Percentiles rank a stretch among this genome's conserved stretches.
Conservation (phyloP, 2,329 filamentous ascomycete genomes). For the Dactylella cylindrospora region DNA sequence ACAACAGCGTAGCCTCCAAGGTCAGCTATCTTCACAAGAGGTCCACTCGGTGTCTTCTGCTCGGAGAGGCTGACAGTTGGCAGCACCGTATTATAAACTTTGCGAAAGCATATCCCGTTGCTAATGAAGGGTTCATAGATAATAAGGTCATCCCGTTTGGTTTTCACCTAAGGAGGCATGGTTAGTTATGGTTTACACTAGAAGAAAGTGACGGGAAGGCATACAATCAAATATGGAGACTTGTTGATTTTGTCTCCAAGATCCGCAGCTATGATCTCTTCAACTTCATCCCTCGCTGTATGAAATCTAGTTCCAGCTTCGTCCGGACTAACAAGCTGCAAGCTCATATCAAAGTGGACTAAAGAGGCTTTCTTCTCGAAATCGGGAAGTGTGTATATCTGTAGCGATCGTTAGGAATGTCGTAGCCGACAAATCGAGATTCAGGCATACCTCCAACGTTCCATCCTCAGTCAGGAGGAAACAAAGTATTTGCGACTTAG, state of each 20-base stretch:
- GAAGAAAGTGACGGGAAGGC: slow-evolving; percentile 49
- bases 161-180: slow-evolving; percentile 63
- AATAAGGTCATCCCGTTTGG: slow-evolving; percentile 76
- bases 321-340: slow-evolving; percentile 38
- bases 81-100: slow-evolving; percentile 38
- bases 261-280: slow-evolving; percentile 80
- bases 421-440: neutral
- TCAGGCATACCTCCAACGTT: slow-evolving; percentile 66
- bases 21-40: slow-evolving; percentile 63
- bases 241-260: slow-evolving; percentile 72
- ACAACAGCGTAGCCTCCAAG: slow-evolving; percentile 78
- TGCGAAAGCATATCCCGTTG: slow-evolving; percentile 39
- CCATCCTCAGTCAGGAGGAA: slow-evolving; percentile 77
- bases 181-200: slow-evolving; percentile 9
- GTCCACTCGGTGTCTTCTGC: slow-evolving; percentile 56
- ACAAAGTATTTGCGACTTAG: slow-evolving; percentile 54
- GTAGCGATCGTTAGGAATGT: slow-evolving; percentile 40
- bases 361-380: slow-evolving; percentile 55
- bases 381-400: slow-evolving; percentile 77
- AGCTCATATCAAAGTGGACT: slow-evolving; percentile 41
- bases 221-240: slow-evolving; percentile 78
- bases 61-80: slow-evolving; percentile 37
- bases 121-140: slow-evolving; percentile 77
- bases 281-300: slow-evolving; percentile 69
- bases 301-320: slow-evolving; percentile 35